Conservation (phyloP, 2,329 filamentous ascomycete species). For the Uncinocarpus reesii region DNA sequence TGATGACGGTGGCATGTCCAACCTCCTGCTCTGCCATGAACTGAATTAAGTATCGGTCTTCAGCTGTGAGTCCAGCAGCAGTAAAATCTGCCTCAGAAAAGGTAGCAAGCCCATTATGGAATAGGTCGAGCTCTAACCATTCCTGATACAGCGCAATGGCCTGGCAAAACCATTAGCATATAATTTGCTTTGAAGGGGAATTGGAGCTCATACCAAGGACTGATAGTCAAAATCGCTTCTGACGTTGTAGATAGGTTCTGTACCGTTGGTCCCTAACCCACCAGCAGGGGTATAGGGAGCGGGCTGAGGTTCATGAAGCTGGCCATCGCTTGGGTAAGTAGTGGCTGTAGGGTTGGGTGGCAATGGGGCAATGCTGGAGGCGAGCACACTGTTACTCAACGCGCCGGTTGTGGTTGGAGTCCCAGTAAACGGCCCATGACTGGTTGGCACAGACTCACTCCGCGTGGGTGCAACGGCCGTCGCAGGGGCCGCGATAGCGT, state of each 20-base stretch:
- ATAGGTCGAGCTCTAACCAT: constrained; percentile 74
- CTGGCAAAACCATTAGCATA: constrained; percentile 47
- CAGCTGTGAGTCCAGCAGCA: constrained; percentile 54
- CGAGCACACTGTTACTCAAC: constrained; percentile 43
- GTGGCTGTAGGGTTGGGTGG: constrained; percentile 53
- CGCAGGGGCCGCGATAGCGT: not conserved
- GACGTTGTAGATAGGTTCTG: constrained; percentile 62
- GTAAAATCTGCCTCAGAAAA: constrained; percentile 62
- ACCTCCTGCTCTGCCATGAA: constrained; percentile 71
- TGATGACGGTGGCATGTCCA: constrained; percentile 65
- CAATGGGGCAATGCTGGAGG: constrained; percentile 47
- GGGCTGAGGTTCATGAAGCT: constrained; percentile 56
- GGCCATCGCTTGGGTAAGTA: constrained; percentile 61
- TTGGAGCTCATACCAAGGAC: constrained; percentile 51
- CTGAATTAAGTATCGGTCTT: constrained; percentile 60
- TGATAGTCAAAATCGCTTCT: constrained; percentile 77
- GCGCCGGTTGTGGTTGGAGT: constrained; percentile 61
- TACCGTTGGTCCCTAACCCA: constrained; percentile 68
- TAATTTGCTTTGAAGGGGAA: constrained; percentile 37
- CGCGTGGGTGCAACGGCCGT: constrained; percentile 8
- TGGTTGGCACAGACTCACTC: not conserved
- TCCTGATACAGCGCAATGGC: constrained; percentile 68
- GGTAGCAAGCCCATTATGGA: constrained; percentile 61
- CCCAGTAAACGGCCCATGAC: constrained; percentile 58
- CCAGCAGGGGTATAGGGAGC: constrained; percentile 63